Base-by-base conservation (phyloP, 805 yeast genomes). In the Ogataea dorogensis region DNA sequence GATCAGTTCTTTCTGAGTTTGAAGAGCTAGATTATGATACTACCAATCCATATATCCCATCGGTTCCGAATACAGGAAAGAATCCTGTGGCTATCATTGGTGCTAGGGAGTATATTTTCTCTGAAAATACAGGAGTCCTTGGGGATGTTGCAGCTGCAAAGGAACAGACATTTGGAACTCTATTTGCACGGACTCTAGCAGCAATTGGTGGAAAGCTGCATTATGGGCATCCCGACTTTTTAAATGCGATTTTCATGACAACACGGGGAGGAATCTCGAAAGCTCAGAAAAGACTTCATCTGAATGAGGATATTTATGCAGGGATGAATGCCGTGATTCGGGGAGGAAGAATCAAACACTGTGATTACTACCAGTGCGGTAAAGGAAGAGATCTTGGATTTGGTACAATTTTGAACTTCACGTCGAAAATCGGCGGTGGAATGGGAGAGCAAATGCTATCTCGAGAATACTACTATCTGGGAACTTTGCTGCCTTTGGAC, bases 81-180 rank as follows among this genome's bases (percentile, higher is more conserved):
- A 48, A 47, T 19, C 89, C 93, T 2, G 94, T 91, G 12, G 98
- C 97, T 1, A 88, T 91, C 51, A 73, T 91, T 27, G 97, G 98
- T 27, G 96, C 97, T 1, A 76, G 98, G 51, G 98, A 91, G 57
- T 88, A 87, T 57, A 88, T 91, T 19, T 91, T 91, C 64, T 84
- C 95, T 2, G 97, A 89, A 61, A 85, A 85, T 54, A 79, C 86
- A 42, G 98, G 98, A 40, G 82, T 89, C 9, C 67, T 89, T 26
- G 98, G 97, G 31, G 97, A 89, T 63, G 86, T 89, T 49, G 97
- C 97, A 15, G 98, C 98, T 14, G 96, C 96, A 7, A 89, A 89
- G 61, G 98, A 89, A 57, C 96, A 91, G 63, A 89, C 98, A 1
- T 89, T 89, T 67, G 98, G 98, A 17, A 89, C 98, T 0, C 67